Evolutionary conservation across 257 asterid genomes (phyloP), one percentile per base, ranked within the genome.

Genomic region (Nicotiana sylvestris): DNA sequence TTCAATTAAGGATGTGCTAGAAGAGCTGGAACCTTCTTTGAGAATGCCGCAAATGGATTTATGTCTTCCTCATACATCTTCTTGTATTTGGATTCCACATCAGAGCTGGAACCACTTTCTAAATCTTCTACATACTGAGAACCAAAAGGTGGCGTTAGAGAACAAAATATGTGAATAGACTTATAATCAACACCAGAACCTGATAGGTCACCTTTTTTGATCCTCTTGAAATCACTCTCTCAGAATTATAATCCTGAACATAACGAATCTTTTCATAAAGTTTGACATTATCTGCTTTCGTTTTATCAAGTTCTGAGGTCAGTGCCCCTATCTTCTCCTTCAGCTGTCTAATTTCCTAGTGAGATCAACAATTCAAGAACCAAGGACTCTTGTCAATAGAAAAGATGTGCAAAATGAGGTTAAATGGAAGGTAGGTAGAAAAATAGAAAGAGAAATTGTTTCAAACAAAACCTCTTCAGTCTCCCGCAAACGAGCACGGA

Each of bases 11-110:
- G 46, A 51, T 43, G 78, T n/a, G 65, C 4, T 57, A 51, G 17
- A 55, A 80, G 64, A 76, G 77, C 68, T 18, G 74, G 53, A 81
- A 94, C 99, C 99, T 92, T 96, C 85, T 90, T 93, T 1, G 99
- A 94, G 85, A 96, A 96, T 82, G 98, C 99, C n/a, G 98, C 97
- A 90, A 96, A 96, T 68, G 99, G 99, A 90, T 96, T 96, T 72
- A 96, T 96, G 83, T 94, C 98, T 30, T 96, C 99, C 87, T 96
- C 99, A 5, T 96, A 96, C 87, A 96, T 94, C 90, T 96, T 96
- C 89, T 96, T 96, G 84, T 96, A 96, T 94, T 96, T 96, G 80
- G 98, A 93, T 87, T 96, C 99, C 83, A 96, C 99, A 84, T 96
- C 99, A 77, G 99, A 96, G 88, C 97, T 87, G 84, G 94, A 93